phyloP scores from a whole-genome alignment of 257 asterid species.

The Sherardia arvensis region DNA sequence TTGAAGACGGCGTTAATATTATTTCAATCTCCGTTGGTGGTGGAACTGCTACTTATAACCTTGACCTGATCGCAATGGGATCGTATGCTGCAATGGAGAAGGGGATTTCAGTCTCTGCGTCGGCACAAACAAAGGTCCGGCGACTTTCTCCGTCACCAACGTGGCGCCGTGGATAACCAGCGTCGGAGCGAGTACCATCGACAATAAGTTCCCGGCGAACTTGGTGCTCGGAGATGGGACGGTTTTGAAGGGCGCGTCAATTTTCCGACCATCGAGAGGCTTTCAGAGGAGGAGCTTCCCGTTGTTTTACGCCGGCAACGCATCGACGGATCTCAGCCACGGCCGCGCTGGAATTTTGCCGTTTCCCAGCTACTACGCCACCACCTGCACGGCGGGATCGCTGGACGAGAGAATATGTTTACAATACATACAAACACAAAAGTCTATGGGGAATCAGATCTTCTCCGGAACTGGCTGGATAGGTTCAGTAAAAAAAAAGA shows the following conservation, averaged over 20 bases:
- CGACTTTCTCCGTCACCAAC: constrained; percentile 53
- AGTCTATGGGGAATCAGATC: too few relatives aligned
- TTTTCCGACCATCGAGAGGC: constrained; percentile 31
- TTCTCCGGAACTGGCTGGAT: too few relatives aligned
- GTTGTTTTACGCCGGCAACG: constrained; percentile 52
- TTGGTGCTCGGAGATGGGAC: constrained; percentile 44
- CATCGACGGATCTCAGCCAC: constrained; percentile 18
- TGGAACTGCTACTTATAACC: constrained; percentile 41
- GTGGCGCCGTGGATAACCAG: constrained; percentile 81
- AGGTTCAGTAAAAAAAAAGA: too few relatives aligned
- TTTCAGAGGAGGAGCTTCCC: constrained; percentile 30
- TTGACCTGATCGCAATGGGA: constrained; percentile 69
- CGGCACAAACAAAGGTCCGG: constrained; percentile 86
- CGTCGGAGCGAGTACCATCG: constrained; percentile 85
- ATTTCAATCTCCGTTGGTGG: constrained; percentile 77
- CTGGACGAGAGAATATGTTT: constrained; percentile 45
- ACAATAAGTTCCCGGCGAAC: constrained; percentile 73
- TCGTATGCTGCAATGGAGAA: constrained; percentile 66
- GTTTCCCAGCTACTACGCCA: constrained; percentile 29
- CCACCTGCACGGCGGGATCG: constrained; percentile 42
- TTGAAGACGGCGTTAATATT: constrained; percentile 61
- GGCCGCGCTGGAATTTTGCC: constrained; percentile 27
- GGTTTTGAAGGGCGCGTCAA: constrained; percentile 46
- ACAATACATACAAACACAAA: too few relatives aligned
- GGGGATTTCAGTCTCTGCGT: constrained; percentile 62